Conservation (phyloP, 805 yeast genomes). For the Scheffersomyces amazonensis region DNA sequence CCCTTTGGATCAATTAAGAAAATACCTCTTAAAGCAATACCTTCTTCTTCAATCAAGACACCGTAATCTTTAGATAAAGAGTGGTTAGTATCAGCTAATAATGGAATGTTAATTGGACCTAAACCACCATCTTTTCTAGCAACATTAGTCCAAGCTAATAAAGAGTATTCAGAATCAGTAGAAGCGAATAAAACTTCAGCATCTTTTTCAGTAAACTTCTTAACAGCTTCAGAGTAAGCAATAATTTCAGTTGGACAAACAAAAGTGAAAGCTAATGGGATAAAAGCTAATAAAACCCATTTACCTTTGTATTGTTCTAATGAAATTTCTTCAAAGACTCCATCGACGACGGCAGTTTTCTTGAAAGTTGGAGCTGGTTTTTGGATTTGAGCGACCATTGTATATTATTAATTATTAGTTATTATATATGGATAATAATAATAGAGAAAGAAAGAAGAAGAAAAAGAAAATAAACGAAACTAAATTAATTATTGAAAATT, state of each 20-base stretch:
- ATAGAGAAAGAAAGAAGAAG: not conserved
- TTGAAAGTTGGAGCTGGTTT: conserved; percentile 95
- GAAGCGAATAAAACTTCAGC: conserved; percentile 93
- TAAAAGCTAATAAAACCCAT: conserved; percentile 95
- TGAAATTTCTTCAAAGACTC: conserved; percentile 91
- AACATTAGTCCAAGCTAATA: conserved; percentile 97
- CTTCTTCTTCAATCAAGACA: conserved; percentile 94
- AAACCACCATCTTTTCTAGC: conserved; percentile 98
- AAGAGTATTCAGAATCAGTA: conserved; percentile 96
- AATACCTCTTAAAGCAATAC: conserved; percentile 97
- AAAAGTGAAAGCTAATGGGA: conserved; percentile 98
- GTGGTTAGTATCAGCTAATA: conserved; percentile 97
- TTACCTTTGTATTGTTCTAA: conserved; percentile 96
- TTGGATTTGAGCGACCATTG: conserved; percentile 88
- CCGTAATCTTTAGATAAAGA: conserved; percentile 93
- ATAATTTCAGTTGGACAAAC: conserved; percentile 99
- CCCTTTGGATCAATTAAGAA: conserved; percentile 98
- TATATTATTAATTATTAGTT: conserved; percentile 2
- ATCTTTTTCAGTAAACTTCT: conserved; percentile 83
- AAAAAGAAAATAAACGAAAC: not conserved
- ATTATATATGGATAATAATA: not conserved
- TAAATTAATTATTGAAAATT: not conserved
- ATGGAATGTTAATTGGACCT: conserved; percentile 92
- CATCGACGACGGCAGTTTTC: conserved; percentile 97
- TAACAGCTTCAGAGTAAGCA: conserved; percentile 95